Base-by-base conservation (phyloP, 106 monocot species). In the Platanthera guangdongensis region DNA sequence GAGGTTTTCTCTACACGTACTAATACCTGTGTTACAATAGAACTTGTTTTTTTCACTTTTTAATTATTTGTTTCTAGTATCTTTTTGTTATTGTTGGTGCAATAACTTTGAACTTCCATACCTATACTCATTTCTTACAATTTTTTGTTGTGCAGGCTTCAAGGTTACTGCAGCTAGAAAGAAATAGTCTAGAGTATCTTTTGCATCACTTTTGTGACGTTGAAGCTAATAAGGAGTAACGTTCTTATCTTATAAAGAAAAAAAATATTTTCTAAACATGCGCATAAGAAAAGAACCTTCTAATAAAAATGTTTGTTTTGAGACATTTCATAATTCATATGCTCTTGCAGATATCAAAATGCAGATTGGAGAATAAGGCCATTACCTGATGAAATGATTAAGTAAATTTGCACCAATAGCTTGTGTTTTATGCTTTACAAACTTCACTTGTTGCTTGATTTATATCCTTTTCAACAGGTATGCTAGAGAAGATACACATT, bases 351-450 rank as follows among this genome's bases (percentile, higher is more conserved):
- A 84, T 99, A 99, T 81, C 99, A 99, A 80, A 90, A 86, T 75
- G 99, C 99, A 68, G 94, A 99, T 72, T 99, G 94, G 99, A 92
- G 99, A 84, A 21, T 94, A 70, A 81, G 99, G 2, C 99, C 99
- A 9, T 84, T 99, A 72, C 92, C 94, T 59, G 79, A 76, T 74
- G 88, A 94, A 78, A 99, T 94, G 99, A 16, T 94, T 32, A 99
- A 92, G 99, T 99, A 94, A 72, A 57, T 47, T 78, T 15, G 28
- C 30, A 75, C 48, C 22, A 14, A 46, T 28, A 19, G 55, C 25
- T 65, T 52, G 5, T 60, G 21, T 53, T 32, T 30, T 30, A 65
- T 65, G 32, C 21, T 60, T 65, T 30, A 65, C 9, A 4, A 30
- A 16, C 19, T 47, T 72, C 13, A 22, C 22, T 51, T 28, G 28